A percentile compares a stretch with the other conserved stretches of the same genome.
Conservation (phyloP, 1,284 basidiomycete species). For the Golubevia sp. region DNA sequence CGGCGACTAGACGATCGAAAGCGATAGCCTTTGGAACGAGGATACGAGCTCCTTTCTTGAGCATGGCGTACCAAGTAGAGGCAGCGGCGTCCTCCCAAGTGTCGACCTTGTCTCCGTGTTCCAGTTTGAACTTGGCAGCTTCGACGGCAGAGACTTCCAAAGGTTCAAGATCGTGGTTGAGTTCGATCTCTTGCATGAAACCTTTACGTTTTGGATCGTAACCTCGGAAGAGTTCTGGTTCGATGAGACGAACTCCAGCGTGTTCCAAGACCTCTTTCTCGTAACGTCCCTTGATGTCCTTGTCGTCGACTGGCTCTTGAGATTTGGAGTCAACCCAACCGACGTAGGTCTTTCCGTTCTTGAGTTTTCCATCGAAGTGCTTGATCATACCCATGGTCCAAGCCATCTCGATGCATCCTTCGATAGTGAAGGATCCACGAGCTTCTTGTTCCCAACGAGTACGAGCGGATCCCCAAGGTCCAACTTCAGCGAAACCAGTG, state of each 20-base stretch:
- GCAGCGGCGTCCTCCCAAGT: constrained; percentile 89
- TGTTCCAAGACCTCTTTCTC: constrained; percentile 92
- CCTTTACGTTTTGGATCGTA: constrained; percentile 97
- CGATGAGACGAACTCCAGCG: constrained; percentile 93
- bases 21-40: constrained; percentile 92
- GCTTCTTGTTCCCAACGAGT: constrained; percentile 85
- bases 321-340: constrained; percentile 97
- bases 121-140: constrained; percentile 91
- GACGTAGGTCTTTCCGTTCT: constrained; percentile 87
- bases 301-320: constrained; percentile 96
- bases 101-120: constrained; percentile 96
- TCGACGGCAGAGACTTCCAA: constrained; percentile 90
- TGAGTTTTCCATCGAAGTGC: constrained; percentile 94
- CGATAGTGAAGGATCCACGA: constrained; percentile 67
- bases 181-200: constrained; percentile 95
- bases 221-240: constrained; percentile 94
- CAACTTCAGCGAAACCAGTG: constrained; percentile 95
- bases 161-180: constrained; percentile 93
- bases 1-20: constrained; percentile 92
- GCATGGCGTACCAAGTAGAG: constrained; percentile 82
- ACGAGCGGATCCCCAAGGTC: constrained; percentile 97
- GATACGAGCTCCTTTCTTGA: constrained; percentile 96
- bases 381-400: constrained; percentile 99
- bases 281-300: constrained; percentile 89
- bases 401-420: constrained; percentile 98